These are phyloP conservation scores for Microsporum audouinii DNA, from an alignment of 2,329 filamentous ascomycete genomes.

Conservation along the genomic window DNA sequence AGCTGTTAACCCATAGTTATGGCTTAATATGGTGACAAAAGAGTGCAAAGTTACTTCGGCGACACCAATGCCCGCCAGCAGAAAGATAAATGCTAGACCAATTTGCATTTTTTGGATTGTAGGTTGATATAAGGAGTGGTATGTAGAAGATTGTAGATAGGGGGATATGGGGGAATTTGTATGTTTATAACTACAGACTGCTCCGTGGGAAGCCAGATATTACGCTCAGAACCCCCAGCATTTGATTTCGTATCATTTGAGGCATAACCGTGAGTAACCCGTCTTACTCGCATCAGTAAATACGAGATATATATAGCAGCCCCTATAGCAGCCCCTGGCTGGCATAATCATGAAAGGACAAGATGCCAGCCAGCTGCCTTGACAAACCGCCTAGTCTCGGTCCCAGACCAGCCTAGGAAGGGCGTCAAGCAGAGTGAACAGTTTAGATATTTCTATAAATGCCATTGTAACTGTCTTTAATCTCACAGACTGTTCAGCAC, in stretches of 20 bases:
- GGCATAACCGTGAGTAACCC: background rate
- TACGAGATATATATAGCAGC: background rate
- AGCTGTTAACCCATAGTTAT: conserved; percentile 1
- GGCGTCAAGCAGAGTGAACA: background rate
- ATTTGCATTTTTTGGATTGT: background rate
- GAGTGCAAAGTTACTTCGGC: background rate
- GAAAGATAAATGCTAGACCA: background rate
- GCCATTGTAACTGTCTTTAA: background rate
- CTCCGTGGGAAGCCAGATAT: background rate
- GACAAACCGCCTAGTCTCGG: background rate
- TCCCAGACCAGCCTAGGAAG: background rate
- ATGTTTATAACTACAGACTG: background rate
- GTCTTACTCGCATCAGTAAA: background rate
- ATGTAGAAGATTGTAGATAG: background rate
- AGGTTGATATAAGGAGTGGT: background rate
- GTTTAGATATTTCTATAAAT: background rate
- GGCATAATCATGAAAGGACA: background rate
- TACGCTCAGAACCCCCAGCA: background rate
- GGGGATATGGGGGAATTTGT: background rate
- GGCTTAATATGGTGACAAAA: conserved; percentile 2
- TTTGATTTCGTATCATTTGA: background rate
- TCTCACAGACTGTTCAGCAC: background rate
- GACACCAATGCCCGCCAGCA: background rate
- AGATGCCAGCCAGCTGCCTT: background rate
- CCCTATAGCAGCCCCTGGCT: background rate